Evolutionary conservation across 345 rosid species (phyloP), one percentile per base, ranked within the genome.

Genomic region (Noccaea caerulescens): DNA sequence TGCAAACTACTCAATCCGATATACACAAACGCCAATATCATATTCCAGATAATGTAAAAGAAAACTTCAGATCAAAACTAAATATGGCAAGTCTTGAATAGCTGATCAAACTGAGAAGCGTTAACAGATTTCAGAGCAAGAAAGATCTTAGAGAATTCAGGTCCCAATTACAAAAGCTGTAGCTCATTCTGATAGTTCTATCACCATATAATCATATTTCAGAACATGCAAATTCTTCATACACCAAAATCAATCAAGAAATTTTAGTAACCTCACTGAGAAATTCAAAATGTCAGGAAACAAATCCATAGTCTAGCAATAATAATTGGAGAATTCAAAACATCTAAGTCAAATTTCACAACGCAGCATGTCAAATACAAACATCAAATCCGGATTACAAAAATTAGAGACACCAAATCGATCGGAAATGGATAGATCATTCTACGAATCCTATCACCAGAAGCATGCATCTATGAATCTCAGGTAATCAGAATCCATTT

Each of bases 1-100:
- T 76, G 47, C 55, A 34, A 69, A 55, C 55, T 37, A 68, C 73
- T 68, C 59, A 73, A 20, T 20, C 20, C 20, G 20, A 18, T 18
- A 18, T 18, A 18, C 20, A 18, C 67, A 58, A 32, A 27, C 27
- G 30, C 44, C 58, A 71, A 12, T 4, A 42, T 51, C 52, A 60
- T 39, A 13, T 59, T 20, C 16, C 62, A 52, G 16, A 20, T 51
- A 3, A 43, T 30, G 45, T 14, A 30, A 49, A 70, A 14, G 34
- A 39, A 42, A 51, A 12, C 46, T 34, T 3, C 53, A 58, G 66
- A 18, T 39, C 30, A 56, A 39, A 46, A 14, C 38, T 12, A 57
- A 34, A 64, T 55, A 37, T 49, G 14, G n/a, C 30, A 58, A 59
- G 51, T 50, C n/a, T 10, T 50, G 23, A 59, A 70, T 10, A 47